Evolutionary conservation across 2,329 filamentous ascomycete species (phyloP).

Genomic region (Ceratocystis papillata): DNA sequence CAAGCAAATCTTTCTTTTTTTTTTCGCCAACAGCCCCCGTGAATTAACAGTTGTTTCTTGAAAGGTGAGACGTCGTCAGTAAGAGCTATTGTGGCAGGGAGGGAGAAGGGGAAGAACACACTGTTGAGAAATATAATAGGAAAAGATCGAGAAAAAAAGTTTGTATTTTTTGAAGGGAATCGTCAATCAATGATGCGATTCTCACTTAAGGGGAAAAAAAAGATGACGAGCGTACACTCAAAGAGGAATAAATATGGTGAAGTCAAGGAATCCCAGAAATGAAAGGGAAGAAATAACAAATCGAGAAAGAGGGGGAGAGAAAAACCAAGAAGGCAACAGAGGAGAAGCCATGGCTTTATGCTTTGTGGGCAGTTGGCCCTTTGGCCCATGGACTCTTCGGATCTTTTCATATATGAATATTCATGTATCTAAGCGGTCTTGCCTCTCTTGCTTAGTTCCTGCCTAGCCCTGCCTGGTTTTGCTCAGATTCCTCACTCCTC

Average conservation of each 20-base stretch:
- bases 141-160: background rate
- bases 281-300: conserved; percentile 1
- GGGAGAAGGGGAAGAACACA: background rate
- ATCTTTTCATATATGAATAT: conserved; percentile 10
- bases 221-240: background rate
- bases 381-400: background rate
- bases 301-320: background rate
- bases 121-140: conserved; percentile 9
- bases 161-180: background rate
- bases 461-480: background rate
- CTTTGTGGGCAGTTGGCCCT: conserved; percentile 5
- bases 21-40: background rate
- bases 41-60: background rate
- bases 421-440: conserved; percentile 12
- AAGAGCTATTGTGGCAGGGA: background rate
- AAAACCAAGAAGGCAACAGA: background rate
- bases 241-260: conserved; percentile 9
- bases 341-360: conserved; percentile 16
- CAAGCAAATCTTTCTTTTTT: background rate
- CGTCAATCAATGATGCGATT: conserved; percentile 5
- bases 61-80: background rate
- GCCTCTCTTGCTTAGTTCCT: background rate
- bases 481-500: background rate
- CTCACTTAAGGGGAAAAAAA: background rate
- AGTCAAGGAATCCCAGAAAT: background rate